These are phyloP conservation scores for Blastobotrys muscicola DNA, from an alignment of 805 yeast genomes.

Conservation along the genomic window DNA sequence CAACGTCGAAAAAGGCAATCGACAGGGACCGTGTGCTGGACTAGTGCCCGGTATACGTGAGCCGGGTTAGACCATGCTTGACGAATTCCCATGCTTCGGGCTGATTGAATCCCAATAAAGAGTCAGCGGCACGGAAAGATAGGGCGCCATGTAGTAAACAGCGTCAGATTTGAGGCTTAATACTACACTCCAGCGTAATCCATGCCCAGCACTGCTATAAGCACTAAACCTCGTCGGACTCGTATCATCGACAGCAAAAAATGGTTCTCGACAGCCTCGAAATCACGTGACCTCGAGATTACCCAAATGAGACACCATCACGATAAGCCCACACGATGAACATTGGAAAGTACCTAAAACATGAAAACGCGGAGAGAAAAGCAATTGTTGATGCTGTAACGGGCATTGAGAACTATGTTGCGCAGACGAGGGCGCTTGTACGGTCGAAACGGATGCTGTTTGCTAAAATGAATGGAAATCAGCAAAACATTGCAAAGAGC, in stretches of 20 bases:
- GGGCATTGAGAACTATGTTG: constrained; percentile 16
- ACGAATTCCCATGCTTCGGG: neutral
- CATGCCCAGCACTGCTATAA: neutral
- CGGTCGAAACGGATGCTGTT: constrained; percentile 19
- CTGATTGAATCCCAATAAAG: neutral
- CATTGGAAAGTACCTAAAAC: neutral
- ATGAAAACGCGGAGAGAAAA: constrained; percentile 6
- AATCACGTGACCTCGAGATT: no score
- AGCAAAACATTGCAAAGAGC: constrained; percentile 43
- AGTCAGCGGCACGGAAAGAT: no score
- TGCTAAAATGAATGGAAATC: constrained; percentile 39
- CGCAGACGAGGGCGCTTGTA: constrained; percentile 8
- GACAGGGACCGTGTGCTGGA: neutral
- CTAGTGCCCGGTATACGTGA: neutral
- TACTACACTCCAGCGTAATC: neutral
- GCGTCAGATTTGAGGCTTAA: neutral
- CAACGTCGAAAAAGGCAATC: no score
- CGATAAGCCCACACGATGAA: neutral
- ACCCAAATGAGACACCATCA: no score
- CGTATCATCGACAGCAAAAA: neutral
- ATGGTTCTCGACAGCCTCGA: neutral
- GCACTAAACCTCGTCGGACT: neutral
- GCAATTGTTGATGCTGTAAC: constrained; percentile 15
- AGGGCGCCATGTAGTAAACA: neutral
- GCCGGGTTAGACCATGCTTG: neutral